Evolutionary conservation across 2,329 filamentous ascomycete species (phyloP), one percentile per base, ranked within the genome.

Genomic region (Xylariaceae sp.): DNA sequence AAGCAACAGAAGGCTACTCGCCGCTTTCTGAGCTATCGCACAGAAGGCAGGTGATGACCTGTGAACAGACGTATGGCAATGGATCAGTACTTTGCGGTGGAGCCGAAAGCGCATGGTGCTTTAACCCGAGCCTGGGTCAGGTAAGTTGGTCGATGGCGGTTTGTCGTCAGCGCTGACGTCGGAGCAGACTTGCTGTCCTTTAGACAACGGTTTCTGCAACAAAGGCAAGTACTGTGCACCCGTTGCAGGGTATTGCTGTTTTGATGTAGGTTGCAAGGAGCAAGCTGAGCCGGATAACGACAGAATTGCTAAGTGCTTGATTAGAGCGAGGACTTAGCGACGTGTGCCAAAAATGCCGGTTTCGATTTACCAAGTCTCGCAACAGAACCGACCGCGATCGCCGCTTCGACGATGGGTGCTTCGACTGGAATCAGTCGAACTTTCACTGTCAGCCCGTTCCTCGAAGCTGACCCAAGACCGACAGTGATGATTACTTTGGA

Each of bases 161-260:
- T 16, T 37, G 32, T 32, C 40, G 20, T 15, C 18, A n/a, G 10
- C 37, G 33, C 56, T 61, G 27, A 64, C 39, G 20, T 21, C 37
- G 8, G 40, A 37, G n/a, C 33, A 75, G 73, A 65, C 70, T 24
- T 75, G 73, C 47, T 75, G 72, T 47, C 30, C 52, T 7, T 43
- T 57, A 15, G 72, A 75, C 33, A 64, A 61, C 29, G 71, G 70
- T 2, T 74, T 67, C 60, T 75, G 73, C 50, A 63, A 65, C 2
- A 50, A 52, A 8, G 72, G 71, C 6, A 67, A 66, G 26, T 72
- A 69, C 55, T 74, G 72, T 45, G 72, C 72, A 6, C 72, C 73
- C 0, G 68, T 73, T 5, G 64, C 68, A 2, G 72, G 71, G 3
- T 73, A 68, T 53, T 75, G 73, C 50, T 75, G 73, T 48, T 46